These are phyloP conservation scores for Backusella liffmaniae DNA, from an alignment of 192 early-diverging fungal species.

Conservation along the genomic window DNA sequence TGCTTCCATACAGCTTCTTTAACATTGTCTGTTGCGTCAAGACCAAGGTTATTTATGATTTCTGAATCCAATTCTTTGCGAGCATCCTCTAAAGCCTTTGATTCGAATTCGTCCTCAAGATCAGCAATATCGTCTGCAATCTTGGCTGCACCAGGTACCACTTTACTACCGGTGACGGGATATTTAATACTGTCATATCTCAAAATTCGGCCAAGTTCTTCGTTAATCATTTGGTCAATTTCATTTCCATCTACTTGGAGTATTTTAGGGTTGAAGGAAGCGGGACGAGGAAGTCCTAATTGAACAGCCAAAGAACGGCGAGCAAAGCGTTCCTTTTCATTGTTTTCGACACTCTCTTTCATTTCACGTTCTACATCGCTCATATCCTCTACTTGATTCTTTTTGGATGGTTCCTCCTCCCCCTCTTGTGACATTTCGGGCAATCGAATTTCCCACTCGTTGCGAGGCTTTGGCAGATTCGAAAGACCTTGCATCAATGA, in stretches of 20 bases:
- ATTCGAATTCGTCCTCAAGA: slow-evolving; percentile 61
- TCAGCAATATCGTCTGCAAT: slow-evolving; percentile 36
- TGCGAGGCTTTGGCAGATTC: slow-evolving; percentile 81
- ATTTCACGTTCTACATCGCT: slow-evolving; percentile 62
- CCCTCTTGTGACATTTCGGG: slow-evolving; percentile 60
- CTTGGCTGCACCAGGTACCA: slow-evolving; percentile 40
- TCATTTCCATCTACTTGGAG: slow-evolving; percentile 30
- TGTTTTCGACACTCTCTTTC: slow-evolving; percentile 47
- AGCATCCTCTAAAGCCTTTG: slow-evolving; percentile 54
- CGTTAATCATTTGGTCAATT: slow-evolving; percentile 58
- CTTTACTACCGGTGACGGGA: slow-evolving; percentile 64
- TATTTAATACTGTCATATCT: slow-evolving; percentile 69
- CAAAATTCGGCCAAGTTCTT: slow-evolving; percentile 73
- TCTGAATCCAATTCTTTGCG: slow-evolving; percentile 55
- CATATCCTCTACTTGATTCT: slow-evolving; percentile 48
- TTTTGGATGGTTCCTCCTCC: slow-evolving; percentile 7
- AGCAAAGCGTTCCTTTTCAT: slow-evolving; percentile 50
- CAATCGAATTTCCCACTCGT: slow-evolving; percentile 89
- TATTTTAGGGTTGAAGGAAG: slow-evolving; percentile 17
- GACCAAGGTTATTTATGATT: slow-evolving; percentile 21
- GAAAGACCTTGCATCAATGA: slow-evolving; percentile 70
- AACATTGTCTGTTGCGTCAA: slow-evolving; percentile 35
- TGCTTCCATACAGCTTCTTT: slow-evolving; percentile 34
- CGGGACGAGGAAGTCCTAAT: slow-evolving; percentile 74
- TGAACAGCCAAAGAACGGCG: slow-evolving; percentile 78